Conservation (phyloP, 2,329 filamentous ascomycete genomes). For the Trichoderma afroharzianum region DNA sequence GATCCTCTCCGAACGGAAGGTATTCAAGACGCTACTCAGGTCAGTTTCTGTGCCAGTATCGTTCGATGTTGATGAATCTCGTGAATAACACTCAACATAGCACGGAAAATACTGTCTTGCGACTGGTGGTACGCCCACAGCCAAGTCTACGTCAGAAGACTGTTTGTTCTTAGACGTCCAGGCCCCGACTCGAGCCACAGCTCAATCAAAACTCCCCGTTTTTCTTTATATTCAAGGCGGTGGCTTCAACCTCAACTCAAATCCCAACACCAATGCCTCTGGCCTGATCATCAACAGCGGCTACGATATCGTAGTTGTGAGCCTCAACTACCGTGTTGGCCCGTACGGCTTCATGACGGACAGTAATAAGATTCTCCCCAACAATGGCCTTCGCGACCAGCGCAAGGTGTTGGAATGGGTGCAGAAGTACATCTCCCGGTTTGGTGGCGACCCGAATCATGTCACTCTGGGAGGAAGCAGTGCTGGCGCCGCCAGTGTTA, state of each 20-base stretch:
- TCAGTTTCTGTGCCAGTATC: conserved; percentile 28
- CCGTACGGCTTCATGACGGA: conserved; percentile 68
- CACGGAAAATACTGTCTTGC: conserved; percentile 27
- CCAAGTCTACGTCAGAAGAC: conserved; percentile 50
- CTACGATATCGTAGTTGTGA: conserved; percentile 63
- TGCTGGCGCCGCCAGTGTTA: conserved; percentile 64
- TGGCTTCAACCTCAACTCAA: conserved; percentile 51
- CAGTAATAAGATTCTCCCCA: conserved; percentile 54
- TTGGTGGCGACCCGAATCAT: conserved; percentile 66
- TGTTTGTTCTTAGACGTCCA: conserved; percentile 68
- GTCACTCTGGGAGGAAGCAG: conserved; percentile 67
- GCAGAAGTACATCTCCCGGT: conserved; percentile 59
- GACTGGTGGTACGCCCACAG: conserved; percentile 26
- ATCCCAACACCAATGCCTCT: conserved; percentile 55
- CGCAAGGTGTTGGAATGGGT: conserved; percentile 68
- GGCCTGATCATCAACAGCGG: conserved; percentile 57
- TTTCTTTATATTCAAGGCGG: conserved; percentile 59
- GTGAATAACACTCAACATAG: conserved; percentile 7
- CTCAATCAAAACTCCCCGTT: conserved; percentile 56
- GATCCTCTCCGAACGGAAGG: conserved; percentile 50
- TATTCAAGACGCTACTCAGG: conserved; percentile 52
- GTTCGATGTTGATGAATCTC: background rate
- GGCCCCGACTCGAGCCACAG: conserved; percentile 52
- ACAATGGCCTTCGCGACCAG: conserved; percentile 69
- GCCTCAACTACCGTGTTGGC: conserved; percentile 73